Evolutionary conservation across 2,329 filamentous ascomycete genomes (phyloP), one percentile per base, ranked within the genome.

Genomic region (Sporothrix brasiliensis): DNA sequence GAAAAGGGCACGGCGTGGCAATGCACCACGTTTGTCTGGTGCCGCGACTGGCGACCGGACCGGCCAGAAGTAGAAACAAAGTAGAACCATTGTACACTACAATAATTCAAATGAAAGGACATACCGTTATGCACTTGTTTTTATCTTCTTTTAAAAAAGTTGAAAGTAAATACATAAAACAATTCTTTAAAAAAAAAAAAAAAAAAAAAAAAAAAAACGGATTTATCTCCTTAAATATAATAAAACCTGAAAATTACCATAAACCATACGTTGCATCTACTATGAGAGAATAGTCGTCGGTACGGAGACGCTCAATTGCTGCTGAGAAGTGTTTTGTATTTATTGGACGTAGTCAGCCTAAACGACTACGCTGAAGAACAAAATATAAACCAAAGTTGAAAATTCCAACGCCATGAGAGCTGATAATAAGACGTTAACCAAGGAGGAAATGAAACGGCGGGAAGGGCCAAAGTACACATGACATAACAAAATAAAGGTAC

Each of bases 1-100:
- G 94, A 97, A 79, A 91, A 84, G 72, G 91, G 89, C 2, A 93
- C 93, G 0, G 86, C 95, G 77, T 97, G 94, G 92, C 88, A 92
- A 56, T 98, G 94, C 79, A 83, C 86, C 2, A 97, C 93, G 0
- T 97, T 97, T 75, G 93, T 90, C 44, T 89, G 87, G 88, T 87
- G 85, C 72, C 87, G 86, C 68, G 86, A 88, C 73, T 88, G 86
- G 86, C 85, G 78, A 60, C 72, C 72, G 1, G 69, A 65, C 27
- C 76, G 77, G 11, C 69, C 72, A 30, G 70, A 73, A 52, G 69
- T 60, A 72, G 49, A 39, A 24, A 19, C 2, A 49, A 19, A 19
- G 14, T 14, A 49, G 44, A 49, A 49, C 16, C 16, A 16, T 50
- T 10, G 49, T 50, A 44, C 11, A 14, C 41, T 1, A 14, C 41